phyloP scores from a whole-genome alignment of 2,329 filamentous ascomycete genomes.

The Aspergillus brunneoviolaceus region DNA sequence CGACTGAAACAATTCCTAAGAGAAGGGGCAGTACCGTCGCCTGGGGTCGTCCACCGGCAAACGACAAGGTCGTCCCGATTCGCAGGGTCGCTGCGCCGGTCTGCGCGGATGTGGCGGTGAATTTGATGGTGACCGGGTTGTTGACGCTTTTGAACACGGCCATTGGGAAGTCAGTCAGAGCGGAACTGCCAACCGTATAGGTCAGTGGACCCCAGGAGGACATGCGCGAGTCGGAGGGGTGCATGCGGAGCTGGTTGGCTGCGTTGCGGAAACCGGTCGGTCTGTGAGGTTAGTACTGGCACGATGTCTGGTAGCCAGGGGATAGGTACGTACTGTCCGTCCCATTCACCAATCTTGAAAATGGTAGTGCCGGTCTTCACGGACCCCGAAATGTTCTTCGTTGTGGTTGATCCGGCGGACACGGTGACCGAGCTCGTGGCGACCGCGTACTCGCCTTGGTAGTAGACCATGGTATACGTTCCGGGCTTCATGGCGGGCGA shows the following conservation, averaged over 20 bases:
- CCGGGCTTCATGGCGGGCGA: slow-evolving; percentile 67
- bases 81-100: slow-evolving; percentile 58
- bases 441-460: slow-evolving; percentile 59
- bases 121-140: slow-evolving; percentile 60
- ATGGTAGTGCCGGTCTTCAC: slow-evolving; percentile 53
- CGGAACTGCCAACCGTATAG: slow-evolving; percentile 60
- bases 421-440: slow-evolving; percentile 53
- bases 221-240: slow-evolving; percentile 66
- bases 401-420: slow-evolving; percentile 50
- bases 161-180: slow-evolving; percentile 61
- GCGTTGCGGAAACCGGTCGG: slow-evolving; percentile 66
- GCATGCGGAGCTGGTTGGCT: slow-evolving; percentile 66
- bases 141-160: slow-evolving; percentile 63
- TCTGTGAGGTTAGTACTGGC: slow-evolving; percentile 11
- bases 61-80: slow-evolving; percentile 64
- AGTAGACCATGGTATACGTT: slow-evolving; percentile 67
- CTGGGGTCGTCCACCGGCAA: slow-evolving; percentile 59
- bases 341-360: slow-evolving; percentile 65
- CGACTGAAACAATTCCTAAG: neutral
- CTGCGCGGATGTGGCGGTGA: slow-evolving; percentile 54
- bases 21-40: slow-evolving; percentile 33
- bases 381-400: slow-evolving; percentile 52
- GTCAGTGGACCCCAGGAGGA: slow-evolving; percentile 59
- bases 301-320: slow-evolving; percentile 10
- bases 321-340: slow-evolving; percentile 50